phyloP scores from a whole-genome alignment of 2,329 filamentous ascomycete species.

The Hypocreales sp. region DNA sequence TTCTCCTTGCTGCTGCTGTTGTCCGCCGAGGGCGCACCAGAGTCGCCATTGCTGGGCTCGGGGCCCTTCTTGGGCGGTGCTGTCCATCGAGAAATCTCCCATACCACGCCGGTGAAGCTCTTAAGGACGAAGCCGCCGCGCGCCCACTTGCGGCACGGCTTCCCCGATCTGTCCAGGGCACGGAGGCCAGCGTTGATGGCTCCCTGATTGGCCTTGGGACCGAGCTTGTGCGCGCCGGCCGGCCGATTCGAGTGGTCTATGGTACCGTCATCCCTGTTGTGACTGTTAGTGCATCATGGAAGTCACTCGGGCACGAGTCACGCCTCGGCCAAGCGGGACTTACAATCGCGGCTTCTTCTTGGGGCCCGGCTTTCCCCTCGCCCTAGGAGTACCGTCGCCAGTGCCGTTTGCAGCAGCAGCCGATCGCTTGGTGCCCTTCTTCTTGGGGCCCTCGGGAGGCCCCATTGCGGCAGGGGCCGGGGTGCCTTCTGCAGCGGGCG shows the following conservation, averaged over 20 bases:
- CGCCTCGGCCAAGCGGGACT: conserved; percentile 22
- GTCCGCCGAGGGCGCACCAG: conserved; percentile 28
- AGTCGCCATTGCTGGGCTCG: conserved; percentile 30
- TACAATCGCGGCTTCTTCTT: conserved; percentile 96
- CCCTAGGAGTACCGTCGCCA: conserved; percentile 49
- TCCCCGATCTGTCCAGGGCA: conserved; percentile 80
- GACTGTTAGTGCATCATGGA: conserved; percentile 13
- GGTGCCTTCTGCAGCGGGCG: conserved; percentile 39
- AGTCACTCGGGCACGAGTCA: no score
- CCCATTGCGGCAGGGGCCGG: conserved; percentile 41
- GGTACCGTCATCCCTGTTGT: conserved; percentile 42
- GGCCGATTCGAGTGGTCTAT: conserved; percentile 40
- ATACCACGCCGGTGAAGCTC: conserved; percentile 78
- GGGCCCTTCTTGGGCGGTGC: conserved; percentile 45
- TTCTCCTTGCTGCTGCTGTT: conserved; percentile 47
- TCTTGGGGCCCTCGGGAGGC: conserved; percentile 51
- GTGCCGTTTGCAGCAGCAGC: conserved; percentile 34
- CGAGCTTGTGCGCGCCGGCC: conserved; percentile 60
- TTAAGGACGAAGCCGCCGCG: conserved; percentile 72
- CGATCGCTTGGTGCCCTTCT: conserved; percentile 59
- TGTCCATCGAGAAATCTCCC: conserved; percentile 73
- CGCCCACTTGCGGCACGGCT: conserved; percentile 84
- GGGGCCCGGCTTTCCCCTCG: conserved; percentile 76
- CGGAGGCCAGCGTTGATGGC: conserved; percentile 95
- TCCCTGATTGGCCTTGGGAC: conserved; percentile 90